A percentile compares a stretch with the other conserved stretches of the same genome.
These are phyloP conservation scores for Pseudoturritis turrita DNA, from an alignment of 345 rosid species.

Conservation along the genomic window DNA sequence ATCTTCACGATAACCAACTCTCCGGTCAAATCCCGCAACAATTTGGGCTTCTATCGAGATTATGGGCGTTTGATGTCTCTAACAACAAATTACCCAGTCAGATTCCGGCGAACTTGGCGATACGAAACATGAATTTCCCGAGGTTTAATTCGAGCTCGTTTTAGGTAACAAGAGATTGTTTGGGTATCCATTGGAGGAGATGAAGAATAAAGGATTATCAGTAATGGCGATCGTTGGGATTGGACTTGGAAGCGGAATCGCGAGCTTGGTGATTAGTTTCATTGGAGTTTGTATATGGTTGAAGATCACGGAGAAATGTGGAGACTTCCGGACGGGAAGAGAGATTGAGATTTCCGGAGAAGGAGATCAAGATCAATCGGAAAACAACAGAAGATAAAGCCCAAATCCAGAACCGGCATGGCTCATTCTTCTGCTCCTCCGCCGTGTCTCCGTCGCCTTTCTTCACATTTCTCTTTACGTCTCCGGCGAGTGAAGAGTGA, in stretches of 20 bases:
- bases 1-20: conserved; percentile 73
- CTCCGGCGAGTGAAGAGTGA: conserved; percentile 22
- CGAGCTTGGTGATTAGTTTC: conserved; percentile 79
- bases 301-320: conserved; percentile 73
- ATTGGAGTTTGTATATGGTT: conserved; percentile 91
- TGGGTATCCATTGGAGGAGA: conserved; percentile 79
- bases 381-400: conserved; percentile 37
- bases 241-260: conserved; percentile 90
- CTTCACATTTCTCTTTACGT: conserved; percentile 23
- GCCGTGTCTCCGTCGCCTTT: conserved; percentile 24
- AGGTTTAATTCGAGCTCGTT: conserved; percentile 73
- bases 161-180: conserved; percentile 70
- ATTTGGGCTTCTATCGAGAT: conserved; percentile 62
- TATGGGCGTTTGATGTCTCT: conserved; percentile 80
- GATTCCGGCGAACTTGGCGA: conserved; percentile 62
- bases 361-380: conserved; percentile 52
- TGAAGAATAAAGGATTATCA: conserved; percentile 62
- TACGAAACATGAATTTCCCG: conserved; percentile 55
- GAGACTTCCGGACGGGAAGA: conserved; percentile 93
- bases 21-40: conserved; percentile 70
- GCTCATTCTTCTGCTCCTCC: conserved; percentile 22
- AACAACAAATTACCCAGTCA: conserved; percentile 61
- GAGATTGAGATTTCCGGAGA: conserved; percentile 55
- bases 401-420: conserved; percentile 54
- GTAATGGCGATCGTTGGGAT: conserved; percentile 88